Evolutionary conservation across 345 rosid genomes (phyloP).

Genomic region (sweet orange (Citrus sinensis)): DNA sequence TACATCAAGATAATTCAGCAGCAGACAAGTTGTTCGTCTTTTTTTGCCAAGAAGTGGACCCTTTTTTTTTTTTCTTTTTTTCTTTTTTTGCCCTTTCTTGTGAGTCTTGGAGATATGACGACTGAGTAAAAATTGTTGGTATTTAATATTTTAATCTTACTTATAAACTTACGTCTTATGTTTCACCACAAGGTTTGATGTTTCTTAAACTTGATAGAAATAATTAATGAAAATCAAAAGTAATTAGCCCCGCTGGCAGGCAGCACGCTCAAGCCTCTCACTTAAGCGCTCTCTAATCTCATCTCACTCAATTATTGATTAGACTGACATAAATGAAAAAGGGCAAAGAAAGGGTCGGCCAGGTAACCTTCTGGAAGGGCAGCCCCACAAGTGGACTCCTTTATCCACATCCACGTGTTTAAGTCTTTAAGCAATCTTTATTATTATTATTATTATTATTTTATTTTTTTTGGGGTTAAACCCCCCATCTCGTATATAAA

Average conservation of each 20-base stretch:
- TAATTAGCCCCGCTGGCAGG: too few species aligned
- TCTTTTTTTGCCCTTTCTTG: too few species aligned
- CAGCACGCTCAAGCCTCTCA: too few species aligned
- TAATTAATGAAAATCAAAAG: too few species aligned
- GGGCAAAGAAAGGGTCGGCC: neutral
- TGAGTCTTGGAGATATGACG: neutral
- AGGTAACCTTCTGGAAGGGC: conserved; percentile 20
- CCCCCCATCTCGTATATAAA: neutral
- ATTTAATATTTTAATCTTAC: too few species aligned
- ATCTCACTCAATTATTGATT: neutral
- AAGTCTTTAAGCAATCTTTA: conserved; percentile 13
- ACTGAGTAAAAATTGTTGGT: neutral
- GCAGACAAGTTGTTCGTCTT: too few species aligned
- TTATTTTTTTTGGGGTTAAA: neutral
- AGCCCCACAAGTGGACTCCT: conserved; percentile 20
- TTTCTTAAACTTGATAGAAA: too few species aligned
- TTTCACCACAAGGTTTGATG: too few species aligned
- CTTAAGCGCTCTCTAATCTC: too few species aligned
- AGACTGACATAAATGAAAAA: too few species aligned
- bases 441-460: neutral
- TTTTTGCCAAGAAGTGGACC: neutral
- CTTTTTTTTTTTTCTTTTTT: too few species aligned
- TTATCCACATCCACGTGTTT: conserved; percentile 23
- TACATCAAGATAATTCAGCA: neutral
- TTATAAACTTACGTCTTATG: too few species aligned